Evolutionary conservation across 106 monocot species (phyloP), one percentile per base, ranked within the genome.

Genomic region (Dioscorea alata): DNA sequence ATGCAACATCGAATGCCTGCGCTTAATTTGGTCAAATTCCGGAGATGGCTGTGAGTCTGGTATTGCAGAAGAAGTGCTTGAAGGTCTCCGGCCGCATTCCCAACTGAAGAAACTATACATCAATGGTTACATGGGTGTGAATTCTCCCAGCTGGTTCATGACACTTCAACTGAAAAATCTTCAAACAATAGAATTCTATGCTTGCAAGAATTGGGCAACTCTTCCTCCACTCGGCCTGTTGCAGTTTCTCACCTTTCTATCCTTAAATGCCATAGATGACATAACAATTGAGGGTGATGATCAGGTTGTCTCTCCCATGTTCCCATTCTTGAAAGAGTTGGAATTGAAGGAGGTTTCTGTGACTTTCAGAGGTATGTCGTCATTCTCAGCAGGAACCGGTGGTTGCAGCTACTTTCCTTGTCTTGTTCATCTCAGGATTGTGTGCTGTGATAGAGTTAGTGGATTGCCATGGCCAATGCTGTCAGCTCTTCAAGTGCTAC

Each of bases 31-130:
- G 58, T 12, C 12, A 19, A 8, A 8, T 18, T 19, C n/a, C 9
- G 16, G 6, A 2, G 69, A 59, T 2, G 53, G 14, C 14, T 22
- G 8, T 59, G 9, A 59, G 59, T 4, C 56, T 20, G 8, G 4
- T 7, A 18, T 51, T 4, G 69, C 57, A 19, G 59, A 59, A 20
- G 57, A 70, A 10, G 57, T 70, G 19, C 58, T 70, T n/a, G 69
- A 70, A 59, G 59, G 33, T 34, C 69, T 70, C 15, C 10, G 50
- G 4, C 58, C 69, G 13, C 33, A 33, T 23, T n/a, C 12, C 6
- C 12, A 59, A 8, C 19, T 70, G 13, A 42, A 34, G 19, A 48
- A 34, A 2, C 28, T 70, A 16, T 0, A 20, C 6, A 70, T 70
- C 6, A 2, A 5, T n/a, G 8, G 19, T 23, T n/a, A 68, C 18